Conservation (phyloP, 495 filamentous ascomycete genomes). For the Aspergillus campestris region DNA sequence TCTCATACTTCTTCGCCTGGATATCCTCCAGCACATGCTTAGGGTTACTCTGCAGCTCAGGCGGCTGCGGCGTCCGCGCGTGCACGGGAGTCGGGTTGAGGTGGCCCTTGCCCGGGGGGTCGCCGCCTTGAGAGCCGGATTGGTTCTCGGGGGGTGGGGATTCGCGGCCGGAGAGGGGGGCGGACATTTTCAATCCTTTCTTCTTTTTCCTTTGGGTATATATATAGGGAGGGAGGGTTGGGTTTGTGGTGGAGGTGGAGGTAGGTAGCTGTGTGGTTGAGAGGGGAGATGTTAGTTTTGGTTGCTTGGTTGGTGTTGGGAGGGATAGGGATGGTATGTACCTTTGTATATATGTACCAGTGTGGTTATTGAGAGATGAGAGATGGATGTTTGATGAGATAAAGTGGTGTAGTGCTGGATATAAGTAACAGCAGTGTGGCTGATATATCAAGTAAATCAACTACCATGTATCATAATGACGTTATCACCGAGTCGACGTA, state of each 20-base stretch:
- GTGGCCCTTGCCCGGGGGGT: constrained; percentile 48
- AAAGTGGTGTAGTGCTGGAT: no score
- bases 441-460: no score
- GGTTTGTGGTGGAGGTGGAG: background rate
- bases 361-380: background rate
- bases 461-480: no score
- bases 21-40: constrained; percentile 57
- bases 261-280: background rate
- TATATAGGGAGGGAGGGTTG: no score
- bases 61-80: constrained; percentile 30
- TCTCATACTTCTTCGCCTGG: constrained; percentile 56
- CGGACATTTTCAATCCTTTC: constrained; percentile 27
- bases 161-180: constrained; percentile 55
- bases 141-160: constrained; percentile 72
- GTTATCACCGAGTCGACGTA: no score
- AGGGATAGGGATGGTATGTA: no score
- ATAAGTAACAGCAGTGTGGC: no score
- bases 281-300: background rate
- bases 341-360: no score
- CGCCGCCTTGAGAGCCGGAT: constrained; percentile 53
- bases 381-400: no score
- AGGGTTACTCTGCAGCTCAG: constrained; percentile 54
- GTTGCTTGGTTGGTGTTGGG: background rate
- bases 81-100: constrained; percentile 24
- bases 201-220: constrained; percentile 1